Evolutionary conservation across 2,329 filamentous ascomycete species (phyloP), one percentile per base, ranked within the genome.

Genomic region (Colletotrichum sp.): DNA sequence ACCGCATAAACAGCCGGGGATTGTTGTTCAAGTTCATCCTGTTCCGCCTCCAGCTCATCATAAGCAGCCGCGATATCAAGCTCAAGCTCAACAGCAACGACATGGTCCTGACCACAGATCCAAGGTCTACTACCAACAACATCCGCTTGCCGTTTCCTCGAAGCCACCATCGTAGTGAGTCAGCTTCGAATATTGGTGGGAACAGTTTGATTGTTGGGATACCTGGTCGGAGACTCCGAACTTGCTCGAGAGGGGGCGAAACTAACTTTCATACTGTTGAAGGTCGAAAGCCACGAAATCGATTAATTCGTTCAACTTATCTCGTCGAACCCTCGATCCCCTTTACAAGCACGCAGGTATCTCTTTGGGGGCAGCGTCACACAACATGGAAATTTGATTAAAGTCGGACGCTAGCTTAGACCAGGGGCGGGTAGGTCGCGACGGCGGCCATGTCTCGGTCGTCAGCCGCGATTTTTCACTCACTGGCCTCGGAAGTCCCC

Each of bases 131-230:
- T 32, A 32, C 21, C 63, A 66, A 30, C 63, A 66, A 48, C 14
- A 30, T n/a, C 10, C 63, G 24, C 39, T 52, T 52, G 43, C 12
- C 3, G 3, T 52, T 0, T 24, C 43, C 0, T 21, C 43, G 0
- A 52, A 13, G 43, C 43, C 43, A 1, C 43, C 43, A 21, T 0
- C 43, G 1, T 21, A 52, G 43, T 7, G 0, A 52, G 2, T 0
- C n/a, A 52, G 43, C 43, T 52, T 21, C 43, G 43, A 21, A 32
- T 30, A 0, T 24, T 21, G 26, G 36, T 52, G 39, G 10, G 10
- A 21, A 0, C 0, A 21, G 0, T n/a, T 13, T 21, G n/a, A 12
- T 21, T 7, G 12, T 52, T 0, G 0, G 12, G 3, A 52, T 21
- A 52, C n/a, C 0, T 0, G n/a, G 12, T 52, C 3, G 4, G 10